phyloP scores from a whole-genome alignment of 257 asterid genomes.

The Hygrophila difformis region DNA sequence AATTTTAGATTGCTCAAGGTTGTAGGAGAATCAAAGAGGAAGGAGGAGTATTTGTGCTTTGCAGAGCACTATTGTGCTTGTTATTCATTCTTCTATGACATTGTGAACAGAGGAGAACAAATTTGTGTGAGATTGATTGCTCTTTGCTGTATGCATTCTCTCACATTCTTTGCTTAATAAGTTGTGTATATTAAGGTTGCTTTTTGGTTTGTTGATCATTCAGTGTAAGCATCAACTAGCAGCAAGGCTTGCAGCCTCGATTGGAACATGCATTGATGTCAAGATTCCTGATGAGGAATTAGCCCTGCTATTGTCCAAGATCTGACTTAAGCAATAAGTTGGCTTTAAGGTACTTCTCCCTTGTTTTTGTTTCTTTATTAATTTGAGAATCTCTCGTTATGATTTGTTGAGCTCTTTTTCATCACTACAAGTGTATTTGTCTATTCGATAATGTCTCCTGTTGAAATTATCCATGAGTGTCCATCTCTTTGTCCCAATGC shows the following conservation, averaged over 20 bases:
- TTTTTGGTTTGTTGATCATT: slow-evolving; percentile 1
- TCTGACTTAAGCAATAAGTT: slow-evolving; percentile 19
- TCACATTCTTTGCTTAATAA: not conserved
- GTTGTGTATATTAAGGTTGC: not conserved
- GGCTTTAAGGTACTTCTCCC: too few species aligned
- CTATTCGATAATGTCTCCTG: too few species aligned
- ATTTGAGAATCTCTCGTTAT: too few species aligned
- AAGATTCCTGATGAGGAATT: slow-evolving; percentile 74
- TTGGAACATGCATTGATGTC: slow-evolving; percentile 47
- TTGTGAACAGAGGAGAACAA: slow-evolving; percentile 85
- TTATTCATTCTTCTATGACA: slow-evolving; percentile 88
- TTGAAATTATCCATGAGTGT: too few species aligned
- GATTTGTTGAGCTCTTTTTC: too few species aligned
- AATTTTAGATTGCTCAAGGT: slow-evolving; percentile 34
- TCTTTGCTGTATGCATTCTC: not conserved
- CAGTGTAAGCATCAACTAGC: slow-evolving; percentile 98
- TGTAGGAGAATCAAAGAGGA: slow-evolving; percentile 74
- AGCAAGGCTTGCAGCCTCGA: slow-evolving; percentile 74
- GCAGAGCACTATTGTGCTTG: slow-evolving; percentile 74
- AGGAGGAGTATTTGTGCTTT: slow-evolving; percentile 82
- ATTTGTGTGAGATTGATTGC: slow-evolving; percentile 54
- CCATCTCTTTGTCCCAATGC: too few species aligned
- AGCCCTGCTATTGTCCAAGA: slow-evolving; percentile 53
- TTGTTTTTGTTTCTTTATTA: too few species aligned
- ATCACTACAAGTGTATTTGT: too few species aligned